phyloP scores from a whole-genome alignment of 2,329 filamentous ascomycete species.

The Monascus ruber region DNA sequence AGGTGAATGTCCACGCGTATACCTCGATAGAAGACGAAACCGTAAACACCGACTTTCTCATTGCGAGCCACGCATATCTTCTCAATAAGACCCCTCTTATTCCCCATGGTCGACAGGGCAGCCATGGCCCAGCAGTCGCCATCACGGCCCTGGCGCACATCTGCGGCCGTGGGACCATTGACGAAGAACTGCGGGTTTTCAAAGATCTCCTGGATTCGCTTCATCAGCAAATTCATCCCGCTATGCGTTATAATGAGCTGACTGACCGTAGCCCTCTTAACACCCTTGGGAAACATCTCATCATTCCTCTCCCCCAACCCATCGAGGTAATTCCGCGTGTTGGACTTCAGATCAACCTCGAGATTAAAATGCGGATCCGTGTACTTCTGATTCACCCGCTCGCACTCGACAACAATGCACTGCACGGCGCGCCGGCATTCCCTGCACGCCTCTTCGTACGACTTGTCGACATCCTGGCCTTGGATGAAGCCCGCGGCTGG shows the following conservation, averaged over 20 bases:
- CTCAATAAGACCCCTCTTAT: conserved; percentile 61
- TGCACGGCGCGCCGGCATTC: conserved; percentile 53
- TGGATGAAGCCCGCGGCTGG: conserved; percentile 43
- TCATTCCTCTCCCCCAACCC: conserved; percentile 28
- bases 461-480: conserved; percentile 49
- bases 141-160: conserved; percentile 65
- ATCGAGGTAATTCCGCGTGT: conserved; percentile 41
- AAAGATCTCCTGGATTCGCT: conserved; percentile 55
- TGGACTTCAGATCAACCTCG: conserved; percentile 59
- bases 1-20: conserved; percentile 2
- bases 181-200: conserved; percentile 66
- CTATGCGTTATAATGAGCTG: conserved; percentile 5
- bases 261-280: conserved; percentile 55
- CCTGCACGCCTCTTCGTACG: conserved; percentile 60
- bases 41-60: conserved; percentile 66
- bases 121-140: conserved; percentile 85
- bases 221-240: background rate
- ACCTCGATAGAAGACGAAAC: conserved; percentile 70
- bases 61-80: conserved; percentile 62
- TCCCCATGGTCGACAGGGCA: conserved; percentile 64
- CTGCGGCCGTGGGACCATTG: conserved; percentile 62
- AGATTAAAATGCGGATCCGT: conserved; percentile 79
- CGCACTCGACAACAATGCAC: conserved; percentile 52
- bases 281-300: conserved; percentile 52
- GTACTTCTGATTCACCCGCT: conserved; percentile 73